A percentile compares a stretch with the other conserved stretches of the same genome.
phyloP scores from a whole-genome alignment of 1,139 yeast genomes.

The Pichia kudriavzevii region DNA sequence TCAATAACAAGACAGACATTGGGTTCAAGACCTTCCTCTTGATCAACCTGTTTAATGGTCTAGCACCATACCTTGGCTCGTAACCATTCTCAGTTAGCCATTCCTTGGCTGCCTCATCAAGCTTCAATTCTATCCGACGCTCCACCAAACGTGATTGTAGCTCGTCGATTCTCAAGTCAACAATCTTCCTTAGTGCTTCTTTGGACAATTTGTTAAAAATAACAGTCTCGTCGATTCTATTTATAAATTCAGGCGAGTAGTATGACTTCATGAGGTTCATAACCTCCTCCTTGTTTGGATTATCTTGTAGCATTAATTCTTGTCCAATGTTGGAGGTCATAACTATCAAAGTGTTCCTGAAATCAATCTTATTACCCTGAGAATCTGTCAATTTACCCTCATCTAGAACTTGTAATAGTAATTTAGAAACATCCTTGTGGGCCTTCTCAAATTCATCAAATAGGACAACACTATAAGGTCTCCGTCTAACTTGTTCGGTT shows the following conservation, averaged over 20 bases:
- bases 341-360: slow-evolving; percentile 90
- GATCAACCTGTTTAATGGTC: slow-evolving; percentile 87
- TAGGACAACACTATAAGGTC: slow-evolving; percentile 85
- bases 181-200: slow-evolving; percentile 63
- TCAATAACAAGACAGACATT: slow-evolving; percentile 68
- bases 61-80: slow-evolving; percentile 88
- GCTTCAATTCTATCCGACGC: slow-evolving; percentile 60
- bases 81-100: slow-evolving; percentile 83
- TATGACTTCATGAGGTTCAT: slow-evolving; percentile 57
- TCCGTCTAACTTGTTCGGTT: slow-evolving; percentile 91
- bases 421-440: slow-evolving; percentile 85
- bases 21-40: slow-evolving; percentile 81
- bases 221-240: slow-evolving; percentile 84
- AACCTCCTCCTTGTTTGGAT: slow-evolving; percentile 48
- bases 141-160: slow-evolving; percentile 72
- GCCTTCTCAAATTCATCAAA: slow-evolving; percentile 98
- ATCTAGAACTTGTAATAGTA: slow-evolving; percentile 83
- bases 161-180: slow-evolving; percentile 75
- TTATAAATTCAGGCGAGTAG: slow-evolving; percentile 92
- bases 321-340: slow-evolving; percentile 98
- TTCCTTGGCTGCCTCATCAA: slow-evolving; percentile 54
- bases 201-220: slow-evolving; percentile 86
- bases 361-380: slow-evolving; percentile 89
- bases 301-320: slow-evolving; percentile 68
- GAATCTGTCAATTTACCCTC: slow-evolving; percentile 93